Evolutionary conservation across 805 yeast species (phyloP).

Genomic region (Candida montana): DNA sequence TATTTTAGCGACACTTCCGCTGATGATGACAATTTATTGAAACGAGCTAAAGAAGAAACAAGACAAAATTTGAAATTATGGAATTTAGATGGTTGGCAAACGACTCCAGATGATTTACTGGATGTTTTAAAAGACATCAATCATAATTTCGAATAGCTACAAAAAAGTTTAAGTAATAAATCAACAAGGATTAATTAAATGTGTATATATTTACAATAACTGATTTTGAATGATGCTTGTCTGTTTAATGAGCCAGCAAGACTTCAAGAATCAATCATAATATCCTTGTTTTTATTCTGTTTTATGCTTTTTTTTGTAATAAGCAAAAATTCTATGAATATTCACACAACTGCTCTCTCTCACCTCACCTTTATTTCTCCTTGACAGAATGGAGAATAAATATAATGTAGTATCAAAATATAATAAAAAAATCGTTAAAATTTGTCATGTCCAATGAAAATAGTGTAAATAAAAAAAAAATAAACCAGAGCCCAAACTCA

Average conservation of each 20-base stretch:
- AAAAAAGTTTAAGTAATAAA: too few relatives aligned
- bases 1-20: not conserved
- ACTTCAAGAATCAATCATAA: not conserved
- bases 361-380: conserved; percentile 5
- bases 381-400: not conserved
- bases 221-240: not conserved
- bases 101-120: conserved; percentile 32
- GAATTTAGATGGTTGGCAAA: conserved; percentile 26
- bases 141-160: conserved; percentile 1
- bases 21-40: conserved; percentile 11
- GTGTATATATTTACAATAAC: conserved; percentile 10
- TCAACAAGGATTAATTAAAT: conserved; percentile 7
- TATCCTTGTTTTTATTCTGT: not conserved
- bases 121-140: conserved; percentile 7
- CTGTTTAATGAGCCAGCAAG: not conserved
- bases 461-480: conserved; percentile 1
- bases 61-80: conserved; percentile 21
- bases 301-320: not conserved
- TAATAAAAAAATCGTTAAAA: conserved; percentile 10
- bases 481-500: conserved; percentile 2
- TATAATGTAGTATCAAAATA: conserved; percentile 3
- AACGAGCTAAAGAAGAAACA: conserved; percentile 11
- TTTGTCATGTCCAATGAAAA: conserved; percentile 13
- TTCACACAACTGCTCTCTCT: conserved; percentile 6
- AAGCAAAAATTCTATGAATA: conserved; percentile 6